Percentiles rank a stretch among this genome's conserved stretches.
These are phyloP conservation scores for Parastagonospora nodorum DNA, from an alignment of 2,329 filamentous ascomycete species.

Conservation along the genomic window DNA sequence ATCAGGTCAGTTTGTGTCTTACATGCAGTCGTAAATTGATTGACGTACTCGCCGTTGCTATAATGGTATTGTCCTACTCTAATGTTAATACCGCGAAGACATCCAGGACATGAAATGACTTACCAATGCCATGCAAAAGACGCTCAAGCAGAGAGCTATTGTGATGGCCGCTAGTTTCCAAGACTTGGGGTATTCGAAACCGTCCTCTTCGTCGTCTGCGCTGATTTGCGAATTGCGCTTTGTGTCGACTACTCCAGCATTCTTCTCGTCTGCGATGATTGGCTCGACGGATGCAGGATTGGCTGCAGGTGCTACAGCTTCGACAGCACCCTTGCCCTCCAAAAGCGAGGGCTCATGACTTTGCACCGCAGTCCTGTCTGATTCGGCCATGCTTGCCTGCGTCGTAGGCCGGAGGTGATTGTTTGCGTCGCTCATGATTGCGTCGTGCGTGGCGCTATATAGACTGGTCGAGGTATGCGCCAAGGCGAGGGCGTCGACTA, in stretches of 20 bases:
- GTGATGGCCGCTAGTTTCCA: constrained; percentile 42
- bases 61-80: constrained; percentile 53
- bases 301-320: constrained; percentile 29
- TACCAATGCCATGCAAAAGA: constrained; percentile 48
- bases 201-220: constrained; percentile 29
- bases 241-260: constrained; percentile 2
- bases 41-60: constrained; percentile 48
- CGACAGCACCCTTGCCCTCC: constrained; percentile 34
- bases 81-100: neutral
- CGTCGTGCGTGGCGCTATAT: constrained; percentile 1
- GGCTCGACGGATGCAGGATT: constrained; percentile 21
- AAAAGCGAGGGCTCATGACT: constrained; percentile 28
- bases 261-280: constrained; percentile 5
- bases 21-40: neutral
- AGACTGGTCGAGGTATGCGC: constrained; percentile 1
- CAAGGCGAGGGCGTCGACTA: constrained; percentile 2
- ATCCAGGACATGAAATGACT: constrained; percentile 1
- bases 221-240: constrained; percentile 24
- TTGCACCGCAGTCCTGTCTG: constrained; percentile 38
- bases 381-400: constrained; percentile 41
- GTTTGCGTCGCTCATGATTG: constrained; percentile 30
- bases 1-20: neutral
- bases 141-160: constrained; percentile 40
- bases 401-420: constrained; percentile 33
- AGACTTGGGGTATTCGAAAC: constrained; percentile 42